These are phyloP conservation scores for Melampsora larici-populina DNA, from an alignment of 1,284 basidiomycete genomes.

Conservation along the genomic window DNA sequence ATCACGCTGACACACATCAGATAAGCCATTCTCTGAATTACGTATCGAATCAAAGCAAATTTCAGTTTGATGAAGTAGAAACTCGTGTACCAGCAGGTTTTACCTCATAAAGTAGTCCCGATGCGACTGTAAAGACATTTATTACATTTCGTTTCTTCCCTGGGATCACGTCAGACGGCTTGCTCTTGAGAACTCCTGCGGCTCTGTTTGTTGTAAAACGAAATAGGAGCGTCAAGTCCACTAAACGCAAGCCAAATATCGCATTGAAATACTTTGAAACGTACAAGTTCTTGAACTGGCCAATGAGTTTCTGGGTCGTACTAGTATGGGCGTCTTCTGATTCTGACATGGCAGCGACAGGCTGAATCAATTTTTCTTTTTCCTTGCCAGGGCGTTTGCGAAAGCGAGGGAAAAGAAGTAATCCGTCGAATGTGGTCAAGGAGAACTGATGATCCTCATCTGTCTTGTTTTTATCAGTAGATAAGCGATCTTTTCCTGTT, in stretches of 20 bases:
- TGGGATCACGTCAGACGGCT: slow-evolving; percentile 2
- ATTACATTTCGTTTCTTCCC: slow-evolving; percentile 69
- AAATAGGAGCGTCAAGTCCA: not conserved
- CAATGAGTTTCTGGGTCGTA: slow-evolving; percentile 22
- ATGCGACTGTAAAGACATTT: slow-evolving; percentile 98
- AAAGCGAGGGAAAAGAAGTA: slow-evolving; percentile 81
- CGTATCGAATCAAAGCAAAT: slow-evolving; percentile 11
- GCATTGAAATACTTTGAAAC: not conserved
- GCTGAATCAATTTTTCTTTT: slow-evolving; percentile 53
- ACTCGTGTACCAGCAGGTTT: slow-evolving; percentile 16
- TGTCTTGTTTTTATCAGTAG: slow-evolving; percentile 48
- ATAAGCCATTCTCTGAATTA: slow-evolving; percentile 79
- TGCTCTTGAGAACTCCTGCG: slow-evolving; percentile 14
- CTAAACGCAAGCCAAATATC: not conserved
- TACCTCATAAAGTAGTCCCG: slow-evolving; percentile 91
- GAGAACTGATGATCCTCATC: slow-evolving; percentile 64
- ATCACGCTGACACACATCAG: slow-evolving; percentile 98
- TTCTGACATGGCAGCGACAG: slow-evolving; percentile 8
- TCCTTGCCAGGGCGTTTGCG: slow-evolving; percentile 72
- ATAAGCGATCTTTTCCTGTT: slow-evolving; percentile 75
- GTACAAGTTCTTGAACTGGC: slow-evolving; percentile 40
- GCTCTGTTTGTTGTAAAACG: not conserved
- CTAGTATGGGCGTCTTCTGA: not conserved
- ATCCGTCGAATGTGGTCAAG: slow-evolving; percentile 78
- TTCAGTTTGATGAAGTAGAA: not conserved